Base-by-base conservation (phyloP, 495 filamentous ascomycete genomes). In the Xylaria nigripes region DNA sequence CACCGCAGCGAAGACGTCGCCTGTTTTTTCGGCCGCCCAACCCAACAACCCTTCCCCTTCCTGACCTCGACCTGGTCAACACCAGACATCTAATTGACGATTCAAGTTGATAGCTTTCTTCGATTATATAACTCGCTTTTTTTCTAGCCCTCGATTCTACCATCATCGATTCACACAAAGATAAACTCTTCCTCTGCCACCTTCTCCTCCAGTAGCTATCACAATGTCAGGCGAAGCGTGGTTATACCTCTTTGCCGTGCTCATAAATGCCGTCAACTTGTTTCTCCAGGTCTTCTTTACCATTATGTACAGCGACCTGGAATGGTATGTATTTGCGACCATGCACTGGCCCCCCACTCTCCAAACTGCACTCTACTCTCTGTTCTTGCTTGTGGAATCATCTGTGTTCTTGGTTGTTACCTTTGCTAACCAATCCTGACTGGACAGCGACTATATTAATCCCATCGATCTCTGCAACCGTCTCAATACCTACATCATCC, bases 261-360 rank as follows among this genome's bases (percentile, higher is more conserved):
- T 99, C 69, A 93, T 99, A 77, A 99, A 99, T 80, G 94, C 94
- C 75, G 93, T 97, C 83, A 99, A 99, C 81, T 82, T 99, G 61
- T 99, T 99, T 73, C 82, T 99, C 47, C 94, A 99, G 74, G 94
- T 99, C 53, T 99, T 99, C 80, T 99, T 99, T 80, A 99, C 94
- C 38, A 99, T 99, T 62, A 99, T 99, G 94, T 99, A 96, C 74
- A 94, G 88, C 72, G 91, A 96, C 81, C 73, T 96, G 58, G 91
- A 96, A 83, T 96, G 91, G 90, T 95, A 76, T 61, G 87, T 76
- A n/a, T n/a, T 24, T 40, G 32, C 36, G 16, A 42, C 30, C 21
- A n/a, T 22, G 21, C 23, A 41, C 9, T 40, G 22, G 10, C 8
- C 45, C 16, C n/a, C n/a, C 29, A 45, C 8, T 13, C 4, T 53